Conservation (phyloP, 768 basidiomycete species). For the Tremella fuciformis region DNA sequence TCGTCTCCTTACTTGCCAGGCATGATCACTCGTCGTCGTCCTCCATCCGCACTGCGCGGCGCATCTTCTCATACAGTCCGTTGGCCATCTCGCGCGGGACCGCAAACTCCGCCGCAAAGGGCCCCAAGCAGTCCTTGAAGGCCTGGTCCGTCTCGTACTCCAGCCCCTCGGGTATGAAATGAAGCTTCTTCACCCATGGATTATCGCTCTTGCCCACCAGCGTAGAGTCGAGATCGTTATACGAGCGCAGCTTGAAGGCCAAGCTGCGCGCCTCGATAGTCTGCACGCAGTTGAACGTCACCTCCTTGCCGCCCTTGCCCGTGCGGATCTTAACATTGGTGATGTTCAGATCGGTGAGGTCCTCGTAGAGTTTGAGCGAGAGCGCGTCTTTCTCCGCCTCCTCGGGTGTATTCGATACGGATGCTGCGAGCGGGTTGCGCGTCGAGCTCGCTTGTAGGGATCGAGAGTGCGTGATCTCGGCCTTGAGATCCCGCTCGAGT, state of each 20-base stretch:
- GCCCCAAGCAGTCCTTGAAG: conserved; percentile 34
- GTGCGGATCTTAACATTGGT: conserved; percentile 60
- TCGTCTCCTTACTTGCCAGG: no score
- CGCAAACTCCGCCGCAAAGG: conserved; percentile 35
- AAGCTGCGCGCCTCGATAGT: conserved; percentile 37
- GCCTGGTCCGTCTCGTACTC: conserved; percentile 40
- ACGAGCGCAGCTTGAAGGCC: conserved; percentile 45
- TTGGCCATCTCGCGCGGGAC: conserved; percentile 33
- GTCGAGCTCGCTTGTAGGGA: conserved; percentile 20
- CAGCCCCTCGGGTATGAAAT: conserved; percentile 40
- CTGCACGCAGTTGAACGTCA: conserved; percentile 62
- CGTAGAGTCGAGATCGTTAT: conserved; percentile 30
- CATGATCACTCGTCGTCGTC: no score
- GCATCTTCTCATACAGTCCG: conserved; percentile 30
- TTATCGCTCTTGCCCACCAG: conserved; percentile 19
- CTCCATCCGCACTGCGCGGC: no score
- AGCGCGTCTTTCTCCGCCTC: conserved; percentile 59
- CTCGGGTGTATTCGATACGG: conserved; percentile 22
- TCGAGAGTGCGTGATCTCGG: conserved; percentile 43
- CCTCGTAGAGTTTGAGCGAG: conserved; percentile 76
- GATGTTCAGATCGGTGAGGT: conserved; percentile 75
- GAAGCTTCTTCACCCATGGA: conserved; percentile 30
- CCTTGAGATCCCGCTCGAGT: conserved; percentile 40
- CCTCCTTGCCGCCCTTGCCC: conserved; percentile 59
- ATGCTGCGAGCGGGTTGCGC: background rate